Percentiles rank a stretch among this genome's conserved stretches.
Conservation (phyloP, 768 basidiomycete genomes). For the Pisolithus tinctorius region DNA sequence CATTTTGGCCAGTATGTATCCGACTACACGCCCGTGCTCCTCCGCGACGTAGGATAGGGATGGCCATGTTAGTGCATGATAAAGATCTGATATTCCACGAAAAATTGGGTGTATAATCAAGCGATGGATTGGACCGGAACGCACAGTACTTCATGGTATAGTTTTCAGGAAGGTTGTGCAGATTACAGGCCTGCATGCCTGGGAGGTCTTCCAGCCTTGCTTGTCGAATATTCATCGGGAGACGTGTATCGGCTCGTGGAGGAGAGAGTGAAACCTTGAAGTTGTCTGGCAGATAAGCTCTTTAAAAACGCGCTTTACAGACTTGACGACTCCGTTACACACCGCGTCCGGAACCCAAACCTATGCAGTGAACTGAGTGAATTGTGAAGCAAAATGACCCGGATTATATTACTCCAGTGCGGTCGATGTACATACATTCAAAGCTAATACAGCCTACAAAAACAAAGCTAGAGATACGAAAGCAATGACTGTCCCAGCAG, state of each 20-base stretch:
- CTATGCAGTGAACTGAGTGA: too few relatives aligned
- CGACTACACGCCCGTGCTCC: slow-evolving; percentile 86
- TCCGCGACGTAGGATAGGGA: slow-evolving; percentile 91
- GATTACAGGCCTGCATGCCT: slow-evolving; percentile 91
- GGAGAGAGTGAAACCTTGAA: too few relatives aligned
- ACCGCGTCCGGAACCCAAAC: too few relatives aligned
- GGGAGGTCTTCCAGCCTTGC: slow-evolving; percentile 67
- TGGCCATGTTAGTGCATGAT: slow-evolving; percentile 89
- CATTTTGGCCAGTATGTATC: slow-evolving; percentile 95
- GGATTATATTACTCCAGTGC: background rate
- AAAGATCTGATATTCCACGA: slow-evolving; percentile 58
- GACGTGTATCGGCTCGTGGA: background rate
- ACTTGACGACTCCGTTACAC: too few relatives aligned
- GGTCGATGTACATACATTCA: background rate
- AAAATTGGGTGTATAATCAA: background rate
- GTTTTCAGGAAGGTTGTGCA: slow-evolving; percentile 91
- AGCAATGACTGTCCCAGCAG: background rate
- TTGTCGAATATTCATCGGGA: slow-evolving; percentile 24
- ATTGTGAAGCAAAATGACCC: too few relatives aligned
- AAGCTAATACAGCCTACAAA: background rate
- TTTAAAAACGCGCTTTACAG: too few relatives aligned
- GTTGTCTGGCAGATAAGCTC: too few relatives aligned
- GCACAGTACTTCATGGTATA: slow-evolving; percentile 77
- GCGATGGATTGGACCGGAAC: slow-evolving; percentile 13
- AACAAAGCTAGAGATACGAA: slow-evolving; percentile 1